Evolutionary conservation across 2,329 filamentous ascomycete genomes (phyloP), one percentile per base, ranked within the genome.

Genomic region (Penicillium sp.): DNA sequence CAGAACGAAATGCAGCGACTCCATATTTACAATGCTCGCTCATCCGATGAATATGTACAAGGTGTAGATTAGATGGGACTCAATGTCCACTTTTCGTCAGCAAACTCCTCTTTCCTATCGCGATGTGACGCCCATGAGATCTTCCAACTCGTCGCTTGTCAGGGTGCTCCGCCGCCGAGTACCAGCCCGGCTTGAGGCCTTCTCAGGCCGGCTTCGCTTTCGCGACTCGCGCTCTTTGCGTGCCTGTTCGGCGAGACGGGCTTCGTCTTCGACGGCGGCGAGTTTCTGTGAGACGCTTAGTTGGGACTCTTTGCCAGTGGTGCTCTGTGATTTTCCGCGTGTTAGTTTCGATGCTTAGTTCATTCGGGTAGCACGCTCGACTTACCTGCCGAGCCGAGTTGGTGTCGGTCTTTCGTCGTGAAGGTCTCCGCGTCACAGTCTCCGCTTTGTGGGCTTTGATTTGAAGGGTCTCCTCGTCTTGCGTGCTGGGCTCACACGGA

Each of bases 131-230:
- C 75, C 72, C 71, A 78, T 71, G 55, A 79, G 64, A 58, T 75
- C 74, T 17, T 76, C 78, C 47, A 81, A 67, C 63, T 81, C 79
- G 51, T 78, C 76, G 43, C 69, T 75, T n/a, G 75, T 79, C 25
- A 81, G 68, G 31, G 79, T 81, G 57, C 79, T 81, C 48, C 78
- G 72, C 59, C 79, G 72, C 47, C 73, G 70, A 37, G 69, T 72
- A 22, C 68, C 67, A 48, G 69, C 69, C 53, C 70, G 67, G 53
- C 60, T 68, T 41, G 67, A 63, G 49, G 51, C 60, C 61, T 71
- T 73, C 20, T 68, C 69, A 12, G 64, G 68, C 52, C 68, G 74
- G 61, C 63, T 74, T 64, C 74, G 66, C 60, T 77, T 78, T 45
- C 73, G 72, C 57, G 69, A 71, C 55, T 76, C 73, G 35, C 65